Evolutionary conservation across 2,329 filamentous ascomycete genomes (phyloP).

Genomic region (Trichoderma sp.): DNA sequence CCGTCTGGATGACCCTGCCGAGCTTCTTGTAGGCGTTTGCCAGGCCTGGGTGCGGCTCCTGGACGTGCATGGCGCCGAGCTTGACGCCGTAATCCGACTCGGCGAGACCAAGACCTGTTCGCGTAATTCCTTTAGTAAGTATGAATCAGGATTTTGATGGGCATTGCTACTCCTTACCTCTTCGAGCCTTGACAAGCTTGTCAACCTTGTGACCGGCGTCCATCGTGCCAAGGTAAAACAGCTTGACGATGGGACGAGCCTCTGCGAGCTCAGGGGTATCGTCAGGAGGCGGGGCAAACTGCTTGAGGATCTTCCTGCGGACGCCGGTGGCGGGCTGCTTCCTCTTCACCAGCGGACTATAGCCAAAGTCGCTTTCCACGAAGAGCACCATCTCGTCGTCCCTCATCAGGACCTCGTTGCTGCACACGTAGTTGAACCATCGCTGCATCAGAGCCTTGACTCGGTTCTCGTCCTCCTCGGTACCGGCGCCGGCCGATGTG

Average conservation of each 20-base stretch:
- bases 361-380: slow-evolving; percentile 98
- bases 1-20: slow-evolving; percentile 88
- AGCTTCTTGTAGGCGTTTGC: slow-evolving; percentile 92
- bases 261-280: slow-evolving; percentile 93
- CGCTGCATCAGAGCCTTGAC: slow-evolving; percentile 89
- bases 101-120: slow-evolving; percentile 80
- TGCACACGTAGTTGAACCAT: slow-evolving; percentile 93
- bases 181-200: slow-evolving; percentile 84
- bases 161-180: slow-evolving; percentile 60
- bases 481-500: slow-evolving; percentile 91
- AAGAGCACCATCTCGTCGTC: slow-evolving; percentile 98
- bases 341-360: slow-evolving; percentile 91
- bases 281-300: slow-evolving; percentile 95
- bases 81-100: slow-evolving; percentile 95
- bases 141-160: too few species aligned
- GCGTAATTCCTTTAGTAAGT: background rate
- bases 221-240: slow-evolving; percentile 94
- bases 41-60: slow-evolving; percentile 87
- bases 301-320: slow-evolving; percentile 92
- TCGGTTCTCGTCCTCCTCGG: slow-evolving; percentile 88
- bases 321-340: slow-evolving; percentile 97
- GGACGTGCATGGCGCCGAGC: slow-evolving; percentile 79
- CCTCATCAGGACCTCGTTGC: slow-evolving; percentile 87
- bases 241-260: slow-evolving; percentile 86
- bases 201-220: slow-evolving; percentile 97